Percentiles rank a stretch among this genome's conserved stretches.
Conservation (phyloP, 78 protist species). For the Dictyostelium firmibasis region DNA sequence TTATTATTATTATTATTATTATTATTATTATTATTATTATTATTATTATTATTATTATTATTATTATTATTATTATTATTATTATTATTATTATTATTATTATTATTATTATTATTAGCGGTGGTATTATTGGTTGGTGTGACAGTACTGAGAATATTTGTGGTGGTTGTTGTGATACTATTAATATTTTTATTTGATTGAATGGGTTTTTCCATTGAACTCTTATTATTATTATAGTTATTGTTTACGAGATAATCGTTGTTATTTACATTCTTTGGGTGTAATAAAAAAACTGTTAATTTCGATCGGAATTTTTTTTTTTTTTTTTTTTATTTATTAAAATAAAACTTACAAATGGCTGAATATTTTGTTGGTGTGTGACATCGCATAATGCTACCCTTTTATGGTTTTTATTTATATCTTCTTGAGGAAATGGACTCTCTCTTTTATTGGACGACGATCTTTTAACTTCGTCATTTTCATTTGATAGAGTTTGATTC, state of each 20-base stretch:
- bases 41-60: neutral
- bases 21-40: neutral
- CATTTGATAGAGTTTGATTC: neutral
- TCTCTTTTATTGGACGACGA: neutral
- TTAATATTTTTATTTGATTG: neutral
- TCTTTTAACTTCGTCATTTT: neutral
- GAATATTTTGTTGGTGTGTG: conserved; percentile 1
- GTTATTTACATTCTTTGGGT: neutral
- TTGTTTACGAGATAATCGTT: neutral
- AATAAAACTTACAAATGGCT: neutral
- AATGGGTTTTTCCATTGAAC: conserved; percentile 7
- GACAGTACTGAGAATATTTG: neutral
- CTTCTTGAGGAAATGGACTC: neutral
- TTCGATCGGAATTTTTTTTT: neutral
- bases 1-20: conserved; percentile 14
- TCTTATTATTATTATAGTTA: neutral
- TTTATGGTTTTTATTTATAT: neutral
- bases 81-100: conserved; percentile 5
- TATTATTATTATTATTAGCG: neutral
- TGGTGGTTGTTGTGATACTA: neutral
- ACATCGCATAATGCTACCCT: neutral
- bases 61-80: neutral
- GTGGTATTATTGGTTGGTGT: too few species aligned
- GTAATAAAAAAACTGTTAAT: neutral
- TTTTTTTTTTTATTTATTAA: neutral